phyloP scores from a whole-genome alignment of 2,329 filamentous ascomycete genomes.

The Trichoderma endophyticum region DNA sequence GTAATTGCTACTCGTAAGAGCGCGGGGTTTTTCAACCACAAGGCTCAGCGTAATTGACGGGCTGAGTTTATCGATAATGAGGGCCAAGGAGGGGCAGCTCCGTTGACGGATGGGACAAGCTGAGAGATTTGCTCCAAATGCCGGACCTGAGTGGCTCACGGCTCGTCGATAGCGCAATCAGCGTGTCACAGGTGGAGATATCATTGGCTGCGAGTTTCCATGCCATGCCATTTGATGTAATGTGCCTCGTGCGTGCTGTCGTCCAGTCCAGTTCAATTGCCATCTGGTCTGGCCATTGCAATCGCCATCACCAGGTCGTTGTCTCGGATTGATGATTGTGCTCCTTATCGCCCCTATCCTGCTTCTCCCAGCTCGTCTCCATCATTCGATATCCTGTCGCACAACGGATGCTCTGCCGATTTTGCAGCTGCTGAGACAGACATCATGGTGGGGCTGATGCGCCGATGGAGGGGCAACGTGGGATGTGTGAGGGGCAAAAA shows the following conservation, averaged over 20 bases:
- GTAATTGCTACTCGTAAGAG: constrained; percentile 18
- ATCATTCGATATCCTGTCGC: background rate
- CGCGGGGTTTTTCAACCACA: constrained; percentile 17
- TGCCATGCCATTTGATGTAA: background rate
- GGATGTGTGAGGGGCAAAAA: constrained; percentile 5
- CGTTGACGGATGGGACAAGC: constrained; percentile 17
- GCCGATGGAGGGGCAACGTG: constrained; percentile 16
- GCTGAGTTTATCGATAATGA: constrained; percentile 15
- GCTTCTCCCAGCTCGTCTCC: background rate
- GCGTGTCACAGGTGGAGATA: constrained; percentile 6
- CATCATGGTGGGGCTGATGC: constrained; percentile 14
- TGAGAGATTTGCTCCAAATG: constrained; percentile 13
- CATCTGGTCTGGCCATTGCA: background rate
- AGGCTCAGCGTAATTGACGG: background rate
- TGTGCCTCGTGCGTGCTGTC: background rate
- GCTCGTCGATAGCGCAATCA: constrained; percentile 4
- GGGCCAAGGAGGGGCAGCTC: constrained; percentile 16
- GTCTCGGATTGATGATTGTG: background rate
- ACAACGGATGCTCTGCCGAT: background rate
- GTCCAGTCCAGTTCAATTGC: background rate
- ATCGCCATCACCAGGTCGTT: background rate
- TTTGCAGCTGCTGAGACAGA: background rate
- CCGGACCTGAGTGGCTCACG: background rate
- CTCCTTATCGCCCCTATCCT: background rate
- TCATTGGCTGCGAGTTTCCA: background rate